A percentile compares a stretch with the other conserved stretches of the same genome.
phyloP scores from a whole-genome alignment of 768 basidiomycete genomes.

The Bullera alba region DNA sequence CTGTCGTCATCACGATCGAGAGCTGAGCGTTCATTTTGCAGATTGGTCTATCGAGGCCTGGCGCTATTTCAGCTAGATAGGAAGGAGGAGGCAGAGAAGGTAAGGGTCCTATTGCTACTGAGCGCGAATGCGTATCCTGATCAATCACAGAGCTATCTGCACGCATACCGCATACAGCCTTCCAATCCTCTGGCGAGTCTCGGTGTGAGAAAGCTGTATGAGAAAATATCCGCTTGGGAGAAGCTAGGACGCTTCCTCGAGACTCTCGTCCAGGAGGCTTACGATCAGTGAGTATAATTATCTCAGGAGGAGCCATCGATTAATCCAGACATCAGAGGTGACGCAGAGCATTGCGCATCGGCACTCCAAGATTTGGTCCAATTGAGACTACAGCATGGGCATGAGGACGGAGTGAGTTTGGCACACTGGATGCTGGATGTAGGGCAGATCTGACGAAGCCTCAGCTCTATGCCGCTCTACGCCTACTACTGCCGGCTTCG shows the following conservation, averaged over 20 bases:
- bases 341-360: conserved; percentile 73
- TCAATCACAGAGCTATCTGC: conserved; percentile 60
- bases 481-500: conserved; percentile 68
- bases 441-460: neutral
- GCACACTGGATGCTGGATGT: neutral
- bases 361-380: conserved; percentile 68
- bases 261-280: conserved; percentile 57
- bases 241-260: conserved; percentile 47
- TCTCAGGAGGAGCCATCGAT: neutral
- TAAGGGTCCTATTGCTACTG: conserved; percentile 46
- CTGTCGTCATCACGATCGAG: no score
- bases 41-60: conserved; percentile 77
- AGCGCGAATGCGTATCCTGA: neutral
- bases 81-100: conserved; percentile 72
- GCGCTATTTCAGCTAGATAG: conserved; percentile 70
- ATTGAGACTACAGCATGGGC: conserved; percentile 58
- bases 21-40: conserved; percentile 45
- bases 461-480: conserved; percentile 63
- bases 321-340: conserved; percentile 53
- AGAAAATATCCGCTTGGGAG: conserved; percentile 21
- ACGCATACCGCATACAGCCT: conserved; percentile 64
- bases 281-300: conserved; percentile 52
- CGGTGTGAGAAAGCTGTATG: conserved; percentile 40
- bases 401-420: conserved; percentile 52
- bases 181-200: conserved; percentile 62